Evolutionary conservation across 1,284 basidiomycete genomes (phyloP), one percentile per base, ranked within the genome.

Genomic region (Stereum hirsutum): DNA sequence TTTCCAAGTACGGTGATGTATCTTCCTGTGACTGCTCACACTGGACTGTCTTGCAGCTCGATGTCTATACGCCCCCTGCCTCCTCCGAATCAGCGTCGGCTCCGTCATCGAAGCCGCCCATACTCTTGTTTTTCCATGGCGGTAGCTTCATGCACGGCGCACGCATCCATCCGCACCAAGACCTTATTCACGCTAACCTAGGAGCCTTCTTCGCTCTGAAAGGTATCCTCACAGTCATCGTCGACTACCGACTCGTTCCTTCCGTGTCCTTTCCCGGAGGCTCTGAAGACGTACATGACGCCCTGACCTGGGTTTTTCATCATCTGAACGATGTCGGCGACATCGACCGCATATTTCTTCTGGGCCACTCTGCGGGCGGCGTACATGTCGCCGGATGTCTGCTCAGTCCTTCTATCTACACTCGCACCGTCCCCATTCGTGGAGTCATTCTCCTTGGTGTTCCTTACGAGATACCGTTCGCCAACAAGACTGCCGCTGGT

Each of bases 41-140:
- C n/a, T n/a, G n/a, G n/a, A n/a, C n/a, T n/a, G n/a, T n/a, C n/a
- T n/a, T n/a, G n/a, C n/a, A 75, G 72, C 60, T 77, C 12, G 74
- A 77, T 46, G 63, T 80, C 0, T 81, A 80, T 53, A 78, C 76
- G 51, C 79, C 80, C 0, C n/a, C n/a, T n/a, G n/a, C n/a, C n/a
- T n/a, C n/a, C n/a, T 47, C 63, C n/a, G n/a, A n/a, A 1, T 45
- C 48, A 11, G 49, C 53, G 1, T 39, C 14, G 12, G 23, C 25
- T 14, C 5, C 20, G 6, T n/a, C n/a, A n/a, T 25, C 24, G 37
- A 68, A 66, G 46, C 62, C 65, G 0, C 75, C 76, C 0, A 61
- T 81, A 17, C 57, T 84, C 15, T 72, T 39, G 23, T 39, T 39
- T 25, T n/a, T 39, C 5, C 27, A 39, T 23, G 37, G 37, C 23